Base-by-base conservation (phyloP, 345 rosid species). In the Salix suchowensis region DNA sequence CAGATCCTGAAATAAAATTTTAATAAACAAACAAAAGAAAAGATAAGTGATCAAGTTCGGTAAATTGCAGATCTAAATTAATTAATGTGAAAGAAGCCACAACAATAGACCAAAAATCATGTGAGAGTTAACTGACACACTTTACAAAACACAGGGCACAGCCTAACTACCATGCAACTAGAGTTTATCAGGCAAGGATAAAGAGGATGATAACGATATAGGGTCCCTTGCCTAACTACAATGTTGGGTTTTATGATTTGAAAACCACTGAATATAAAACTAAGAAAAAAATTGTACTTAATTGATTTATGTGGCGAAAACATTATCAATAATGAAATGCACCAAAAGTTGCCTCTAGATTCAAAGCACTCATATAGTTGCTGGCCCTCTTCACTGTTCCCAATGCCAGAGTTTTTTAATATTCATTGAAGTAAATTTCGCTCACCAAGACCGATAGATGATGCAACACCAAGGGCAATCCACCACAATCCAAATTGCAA, bases 401-500 rank as follows among this genome's bases (percentile, higher is more conserved):
- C 74, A 71, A 26, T 18, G 26, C 28, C 24, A 70, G 32, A 46
- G 23, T 18, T 42, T 66, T 58, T 37, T 8, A 12, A 9, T 13
- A 12, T 70, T 15, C 46, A 32, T 71, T 15, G 12, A 77, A 50
- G 48, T 12, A 68, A 74, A 70, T 19, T 74, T 42, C 79, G 32
- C 97, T 92, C 84, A 96, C 99, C 99, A 68, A 96, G 98, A 81
- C 99, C 98, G 79, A 96, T 94, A 39, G 99, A 96, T 77, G 99
- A 96, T 72, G 99, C 99, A 67, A 96, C 97, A 52, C 99, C 99
- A 79, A 96, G 98, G 54, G 95, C 88, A 67, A 88, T 73, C 99
- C 98, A 96, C 98, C 99, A 96, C 75, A 94, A 84, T 71, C 92
- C 91, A 88, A 84, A 94, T 68, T 77, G 86, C 2, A 83, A 67